Base-by-base conservation (phyloP, 2,329 filamentous ascomycete genomes). In the Colletotrichum orchidophilum region DNA sequence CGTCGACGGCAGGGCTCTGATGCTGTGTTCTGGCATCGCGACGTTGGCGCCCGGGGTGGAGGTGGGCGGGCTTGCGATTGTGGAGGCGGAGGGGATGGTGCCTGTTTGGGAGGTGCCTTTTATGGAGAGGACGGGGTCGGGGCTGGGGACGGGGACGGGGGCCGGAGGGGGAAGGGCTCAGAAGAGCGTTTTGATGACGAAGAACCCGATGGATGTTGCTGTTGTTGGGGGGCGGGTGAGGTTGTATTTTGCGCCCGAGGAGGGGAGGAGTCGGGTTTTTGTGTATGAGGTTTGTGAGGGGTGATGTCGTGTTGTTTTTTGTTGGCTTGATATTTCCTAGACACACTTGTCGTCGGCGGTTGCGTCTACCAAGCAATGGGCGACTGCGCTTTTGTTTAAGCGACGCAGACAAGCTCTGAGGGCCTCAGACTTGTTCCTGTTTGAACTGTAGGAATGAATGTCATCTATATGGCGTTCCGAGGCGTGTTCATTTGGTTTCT, bases 131-230 rank as follows among this genome's bases (percentile, higher is more conserved):
- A 85, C 81, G 54, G 65, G 57, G 13, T 80, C 76, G 7, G 9
- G 13, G n/a, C 39, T 18, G 39, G n/a, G 39, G 39, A 46, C 1
- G 73, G 75, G 77, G 63, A 84, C 80, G 54, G 46, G 31, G 4
- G 79, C 76, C 5, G 9, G 9, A 33, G 3, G 21, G 24, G 29
- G 54, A 24, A n/a, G 11, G 11, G 49, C 21, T n/a, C 11, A 15
- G 24, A 74, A 78, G 18, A 83, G 84, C 1, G 79, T 78, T 2
- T 72, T 81, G 7, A 74, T 87, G 72, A 86, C 85, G 8, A 81
- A 85, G 80, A 87, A 87, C 70, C 85, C 86, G 3, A 79, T 87
- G 71, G 85, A 87, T 64, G 81, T 83, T 3, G 80, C 80, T 11
- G 76, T 87, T 4, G 80, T 83, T 12, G 77, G 83, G 63, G 84